These are phyloP conservation scores for Penicillium sp. DNA, from an alignment of 2,329 filamentous ascomycete species.

Conservation along the genomic window DNA sequence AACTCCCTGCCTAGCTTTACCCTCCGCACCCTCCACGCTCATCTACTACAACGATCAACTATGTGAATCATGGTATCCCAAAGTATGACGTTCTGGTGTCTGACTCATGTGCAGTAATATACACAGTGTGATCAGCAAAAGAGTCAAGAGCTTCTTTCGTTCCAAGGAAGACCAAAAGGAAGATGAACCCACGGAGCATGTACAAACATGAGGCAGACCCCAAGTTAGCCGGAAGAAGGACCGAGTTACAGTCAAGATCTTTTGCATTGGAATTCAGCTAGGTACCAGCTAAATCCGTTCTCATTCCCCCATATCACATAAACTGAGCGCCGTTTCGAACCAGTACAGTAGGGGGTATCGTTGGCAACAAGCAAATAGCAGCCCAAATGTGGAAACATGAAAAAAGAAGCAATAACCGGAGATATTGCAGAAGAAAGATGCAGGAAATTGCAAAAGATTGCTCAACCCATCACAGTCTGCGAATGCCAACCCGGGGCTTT, in stretches of 20 bases:
- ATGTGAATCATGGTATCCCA: too few relatives aligned
- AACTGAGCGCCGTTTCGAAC: neutral
- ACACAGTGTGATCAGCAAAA: too few relatives aligned
- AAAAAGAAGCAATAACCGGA: conserved; percentile 18
- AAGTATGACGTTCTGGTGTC: too few relatives aligned
- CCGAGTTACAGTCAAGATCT: neutral
- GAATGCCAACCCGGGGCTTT: conserved; percentile 40
- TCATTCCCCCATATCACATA: neutral
- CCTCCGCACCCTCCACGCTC: too few relatives aligned
- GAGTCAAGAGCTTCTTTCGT: too few relatives aligned
- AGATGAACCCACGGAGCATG: neutral
- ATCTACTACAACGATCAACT: too few relatives aligned
- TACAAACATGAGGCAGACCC: neutral
- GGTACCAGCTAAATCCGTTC: neutral
- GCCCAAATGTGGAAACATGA: conserved; percentile 3
- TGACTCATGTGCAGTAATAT: too few relatives aligned
- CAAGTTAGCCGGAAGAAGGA: neutral
- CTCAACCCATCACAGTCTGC: conserved; percentile 25
- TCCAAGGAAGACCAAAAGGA: neutral
- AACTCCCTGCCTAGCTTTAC: too few relatives aligned
- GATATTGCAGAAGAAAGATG: too few relatives aligned
- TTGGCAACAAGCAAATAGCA: neutral
- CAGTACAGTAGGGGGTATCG: neutral
- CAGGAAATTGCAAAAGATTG: neutral
- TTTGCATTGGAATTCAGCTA: neutral